Percentiles rank a stretch among this genome's conserved stretches.
phyloP scores from a whole-genome alignment of 1,284 basidiomycete genomes.

The Malassezia yamatoensis region DNA sequence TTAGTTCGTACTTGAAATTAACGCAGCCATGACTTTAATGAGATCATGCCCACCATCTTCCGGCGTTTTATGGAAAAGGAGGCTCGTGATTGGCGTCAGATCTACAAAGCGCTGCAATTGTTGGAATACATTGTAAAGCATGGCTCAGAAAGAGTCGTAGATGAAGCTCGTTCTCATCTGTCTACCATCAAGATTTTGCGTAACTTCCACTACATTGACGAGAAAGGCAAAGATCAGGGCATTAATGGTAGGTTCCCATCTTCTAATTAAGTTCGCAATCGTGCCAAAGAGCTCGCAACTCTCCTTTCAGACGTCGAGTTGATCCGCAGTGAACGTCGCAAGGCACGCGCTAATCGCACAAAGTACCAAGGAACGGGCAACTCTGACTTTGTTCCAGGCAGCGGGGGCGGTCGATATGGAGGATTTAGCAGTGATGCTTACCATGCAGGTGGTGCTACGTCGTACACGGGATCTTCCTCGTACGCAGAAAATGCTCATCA shows the following conservation, averaged over 20 bases:
- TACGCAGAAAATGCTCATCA: constrained; percentile 52
- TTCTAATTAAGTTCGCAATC: constrained; percentile 62
- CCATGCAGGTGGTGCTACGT: constrained; percentile 50
- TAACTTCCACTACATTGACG: constrained; percentile 96
- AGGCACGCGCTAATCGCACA: constrained; percentile 81
- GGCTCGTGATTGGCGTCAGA: constrained; percentile 94
- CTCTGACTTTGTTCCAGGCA: constrained; percentile 60
- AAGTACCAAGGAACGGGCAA: constrained; percentile 83
- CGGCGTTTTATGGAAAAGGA: constrained; percentile 74
- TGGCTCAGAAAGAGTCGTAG: constrained; percentile 94
- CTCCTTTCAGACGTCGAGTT: constrained; percentile 81
- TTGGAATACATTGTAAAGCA: constrained; percentile 94
- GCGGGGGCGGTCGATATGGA: constrained; percentile 60
- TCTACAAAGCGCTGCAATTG: constrained; percentile 92
- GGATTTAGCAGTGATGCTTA: constrained; percentile 68
- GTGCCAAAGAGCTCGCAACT: constrained; percentile 80
- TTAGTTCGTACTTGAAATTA: constrained; percentile 58
- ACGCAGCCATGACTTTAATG: constrained; percentile 82
- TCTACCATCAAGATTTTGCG: constrained; percentile 94
- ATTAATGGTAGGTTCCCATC: constrained; percentile 63
- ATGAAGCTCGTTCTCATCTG: constrained; percentile 88
- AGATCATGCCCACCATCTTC: constrained; percentile 98
- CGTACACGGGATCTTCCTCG: constrained; percentile 54
- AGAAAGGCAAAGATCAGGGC: constrained; percentile 98
- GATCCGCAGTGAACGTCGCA: constrained; percentile 77